Base-by-base conservation (phyloP, 805 yeast genomes). In the Nakazawaea siamensis region DNA sequence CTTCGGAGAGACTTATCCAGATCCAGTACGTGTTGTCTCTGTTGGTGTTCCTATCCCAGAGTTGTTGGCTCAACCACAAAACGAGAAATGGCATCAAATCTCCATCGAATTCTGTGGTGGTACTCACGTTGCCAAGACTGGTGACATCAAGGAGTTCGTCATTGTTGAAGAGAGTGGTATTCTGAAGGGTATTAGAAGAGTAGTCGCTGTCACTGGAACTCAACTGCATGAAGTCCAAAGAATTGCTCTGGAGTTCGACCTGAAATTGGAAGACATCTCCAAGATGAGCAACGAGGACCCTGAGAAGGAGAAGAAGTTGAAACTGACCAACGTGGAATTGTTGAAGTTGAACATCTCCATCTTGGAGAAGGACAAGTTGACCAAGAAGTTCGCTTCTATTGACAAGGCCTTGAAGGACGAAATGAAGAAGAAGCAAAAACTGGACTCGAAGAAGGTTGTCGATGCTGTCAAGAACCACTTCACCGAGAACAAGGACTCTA, bases 41-140 rank as follows among this genome's bases (percentile, higher is more conserved):
- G 83, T 92, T 52, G 99, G 99, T 53, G 80, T 73, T 27, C 78
- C 95, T 31, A 87, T 92, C 29, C 87, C 83, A 18, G 92, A 82
- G 11, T 66, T 92, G 47, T 57, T 90, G 45, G 66, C 68, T 5
- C 67, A 77, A 48, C 95, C 97, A 47, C 48, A 64, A 19, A 82
- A 73, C 52, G 63, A 64, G 34, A 74, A 84, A 51, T 92, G 98
- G 97, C 62, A 58, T 49, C 63, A 72, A 27, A 67, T 72, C 52
- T 85, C 96, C 1, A 70, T 92, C 46, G 99, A 92, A 65, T 92
- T 92, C 70, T 92, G 99, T 64, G 99, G 99, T 64, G 99, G 99
- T 63, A 92, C 98, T 10, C 99, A 92, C 53, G 96, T 92, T 46
- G 70, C 74, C 33, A 80, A 82, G 60, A 90, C 97, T 14, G 82